Evolutionary conservation across 1,139 yeast species (phyloP), one percentile per base, ranked within the genome.

Genomic region (Blastobotrys raffinosifermentans): DNA sequence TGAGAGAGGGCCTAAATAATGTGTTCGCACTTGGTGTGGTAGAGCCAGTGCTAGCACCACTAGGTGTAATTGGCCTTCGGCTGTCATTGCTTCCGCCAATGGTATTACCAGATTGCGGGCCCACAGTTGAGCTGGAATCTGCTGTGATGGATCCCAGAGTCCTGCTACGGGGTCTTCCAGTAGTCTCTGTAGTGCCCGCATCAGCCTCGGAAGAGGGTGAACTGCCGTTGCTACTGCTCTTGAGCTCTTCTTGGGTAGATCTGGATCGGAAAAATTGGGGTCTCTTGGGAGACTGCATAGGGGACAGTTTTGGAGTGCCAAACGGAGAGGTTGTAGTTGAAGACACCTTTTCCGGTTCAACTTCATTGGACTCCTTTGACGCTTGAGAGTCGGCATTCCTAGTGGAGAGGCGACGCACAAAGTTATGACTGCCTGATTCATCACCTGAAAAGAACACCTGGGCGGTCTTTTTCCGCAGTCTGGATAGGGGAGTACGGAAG

Each of bases 101-200:
- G 27, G 31, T 6, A 32, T 21, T n/a, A 36, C 30, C 14, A 34
- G 14, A 27, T 26, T 38, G 13, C 40, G 37, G 19, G 34, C 29
- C 7, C 32, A 10, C 7, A 37, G 29, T 5, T 31, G 14, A 11
- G 32, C 30, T 10, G 34, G 33, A 32, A 26, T 41, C 37, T 23
- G 39, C 32, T 26, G 34, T 16, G n/a, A 50, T 31, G 19, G 55
- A 46, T 16, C 51, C 47, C 16, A 50, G 40, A 9, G 54, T 50
- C 15, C 43, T 34, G 22, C 51, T 47, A 14, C 54, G 39, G 2
- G 50, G 53, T 19, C 54, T 31, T n/a, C 34, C 31, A 2, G 43
- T 31, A 2, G 32, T 31, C 5, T 33, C 13, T 4, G 22, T 13
- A 26, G 26, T 37, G 3, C 31, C 25, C 15, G 29, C 31, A 10